Evolutionary conservation across 2,329 filamentous ascomycete species (phyloP), one percentile per base, ranked within the genome.

Genomic region (Thielaviopsis cerberus): DNA sequence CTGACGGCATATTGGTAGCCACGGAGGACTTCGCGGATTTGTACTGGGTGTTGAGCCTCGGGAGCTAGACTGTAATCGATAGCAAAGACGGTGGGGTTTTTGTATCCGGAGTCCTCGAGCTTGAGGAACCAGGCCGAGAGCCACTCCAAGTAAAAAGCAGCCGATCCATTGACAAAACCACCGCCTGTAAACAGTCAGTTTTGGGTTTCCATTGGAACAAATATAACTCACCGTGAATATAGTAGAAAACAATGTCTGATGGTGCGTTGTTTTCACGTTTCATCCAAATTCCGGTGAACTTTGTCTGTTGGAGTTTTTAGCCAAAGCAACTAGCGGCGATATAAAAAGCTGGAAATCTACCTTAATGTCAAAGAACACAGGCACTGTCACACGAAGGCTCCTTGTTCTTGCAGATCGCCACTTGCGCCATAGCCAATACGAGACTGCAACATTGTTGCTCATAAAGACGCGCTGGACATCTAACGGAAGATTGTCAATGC

Each of bases 61-160:
- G 86, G 86, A 15, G 54, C 59, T 0, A 94, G 74, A 0, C 83
- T 88, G 67, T 92, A 92, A 61, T 92, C 86, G 4, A 92, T 73
- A 0, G 84, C 81, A 65, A 92, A 88, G 3, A 92, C 77, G 23
- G 85, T 84, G 0, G 88, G 88, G 65, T 90, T 92, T 10, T 71
- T 67, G 67, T 85, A 91, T 1, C 84, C 85, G 20, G 74, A 72
- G 55, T 77, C 71, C 58, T 79, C 74, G 45, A 94, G 74, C 20
- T 88, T 71, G 51, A 76, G 73, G 13, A 86, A 72, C 83, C 84
- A 88, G 8, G 81, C 78, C 57, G 91, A 72, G 2, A 94, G 74
- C 63, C 91, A 92, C 65, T 94, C 88, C 37, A 90, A 77, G 67
- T 94, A 94, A 68, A 94, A 94, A 70, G 85, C 86, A 20, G 78